Evolutionary conservation across 83 land plant species (phyloP).

Genomic region (Larix sibirica): DNA sequence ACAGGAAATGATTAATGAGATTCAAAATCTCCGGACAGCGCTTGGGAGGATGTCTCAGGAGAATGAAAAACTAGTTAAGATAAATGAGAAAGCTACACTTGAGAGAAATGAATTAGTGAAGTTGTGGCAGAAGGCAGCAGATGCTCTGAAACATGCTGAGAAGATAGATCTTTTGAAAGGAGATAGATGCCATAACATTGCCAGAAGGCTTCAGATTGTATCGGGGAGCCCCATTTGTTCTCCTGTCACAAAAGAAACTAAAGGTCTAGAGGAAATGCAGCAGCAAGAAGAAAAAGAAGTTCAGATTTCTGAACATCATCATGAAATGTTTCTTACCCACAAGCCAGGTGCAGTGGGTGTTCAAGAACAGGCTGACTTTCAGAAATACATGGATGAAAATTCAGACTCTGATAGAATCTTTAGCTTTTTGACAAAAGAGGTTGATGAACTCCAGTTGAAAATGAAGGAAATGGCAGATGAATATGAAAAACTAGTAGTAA

Average conservation of each 20-base stretch:
- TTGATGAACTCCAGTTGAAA: constrained; percentile 3
- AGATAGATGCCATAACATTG: neutral
- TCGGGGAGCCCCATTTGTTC: neutral
- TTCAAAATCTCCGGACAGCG: constrained; percentile 39
- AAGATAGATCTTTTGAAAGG: neutral
- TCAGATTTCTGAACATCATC: neutral
- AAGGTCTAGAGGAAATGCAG: neutral
- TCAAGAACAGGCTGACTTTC: neutral
- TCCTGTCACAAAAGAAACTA: neutral
- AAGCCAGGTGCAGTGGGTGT: neutral
- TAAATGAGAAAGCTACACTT: constrained; percentile 64
- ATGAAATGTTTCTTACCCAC: too few relatives aligned
- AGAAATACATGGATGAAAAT: constrained; percentile 2
- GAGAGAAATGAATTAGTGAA: constrained; percentile 56
- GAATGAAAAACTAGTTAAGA: constrained; percentile 49
- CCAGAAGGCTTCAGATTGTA: neutral
- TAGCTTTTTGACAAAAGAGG: neutral
- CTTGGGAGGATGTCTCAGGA: constrained; percentile 59
- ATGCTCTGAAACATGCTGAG: neutral
- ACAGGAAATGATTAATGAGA: constrained; percentile 8
- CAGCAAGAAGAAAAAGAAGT: neutral
- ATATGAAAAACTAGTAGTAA: neutral
- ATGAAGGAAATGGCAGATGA: neutral
- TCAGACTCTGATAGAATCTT: neutral
- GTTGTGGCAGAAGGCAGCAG: constrained; percentile 20